These are phyloP conservation scores for Xanthoceras sorbifolium DNA, from an alignment of 345 rosid genomes.

Conservation along the genomic window DNA sequence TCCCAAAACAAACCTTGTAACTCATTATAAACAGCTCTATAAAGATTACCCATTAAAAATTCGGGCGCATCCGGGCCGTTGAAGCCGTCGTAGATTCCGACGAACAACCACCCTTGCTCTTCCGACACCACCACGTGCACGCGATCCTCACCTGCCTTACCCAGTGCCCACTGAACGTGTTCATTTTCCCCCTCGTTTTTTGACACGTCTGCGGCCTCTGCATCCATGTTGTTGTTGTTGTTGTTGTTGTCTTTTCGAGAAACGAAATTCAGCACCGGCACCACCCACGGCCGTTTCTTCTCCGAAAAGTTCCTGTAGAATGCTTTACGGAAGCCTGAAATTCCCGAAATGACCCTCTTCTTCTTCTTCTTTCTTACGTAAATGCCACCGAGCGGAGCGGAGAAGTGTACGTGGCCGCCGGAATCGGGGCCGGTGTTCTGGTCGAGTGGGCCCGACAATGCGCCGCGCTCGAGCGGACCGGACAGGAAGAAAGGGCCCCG, in stretches of 20 bases:
- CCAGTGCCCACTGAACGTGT: slow-evolving; percentile 93
- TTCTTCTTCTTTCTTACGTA: slow-evolving; percentile 61
- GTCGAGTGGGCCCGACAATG: slow-evolving; percentile 84
- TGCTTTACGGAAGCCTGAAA: slow-evolving; percentile 58
- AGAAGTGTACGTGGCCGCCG: slow-evolving; percentile 65
- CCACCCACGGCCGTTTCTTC: slow-evolving; percentile 93
- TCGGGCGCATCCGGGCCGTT: slow-evolving; percentile 98
- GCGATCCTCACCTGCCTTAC: slow-evolving; percentile 97
- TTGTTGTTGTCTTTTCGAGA: slow-evolving; percentile 53
- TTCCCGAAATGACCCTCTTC: slow-evolving; percentile 59
- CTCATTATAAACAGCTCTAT: slow-evolving; percentile 84
- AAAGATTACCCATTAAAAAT: slow-evolving; percentile 95
- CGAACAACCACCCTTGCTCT: slow-evolving; percentile 97
- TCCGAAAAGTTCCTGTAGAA: slow-evolving; percentile 64
- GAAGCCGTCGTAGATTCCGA: slow-evolving; percentile 96
- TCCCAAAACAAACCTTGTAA: slow-evolving; percentile 95
- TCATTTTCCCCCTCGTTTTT: slow-evolving; percentile 34
- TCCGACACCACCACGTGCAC: slow-evolving; percentile 96
- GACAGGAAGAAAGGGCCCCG: slow-evolving; percentile 76
- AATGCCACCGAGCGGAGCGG: slow-evolving; percentile 82
- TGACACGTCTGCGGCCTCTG: slow-evolving; percentile 3
- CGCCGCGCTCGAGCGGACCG: slow-evolving; percentile 87
- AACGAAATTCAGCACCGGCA: slow-evolving; percentile 85
- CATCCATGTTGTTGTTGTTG: slow-evolving; percentile 11
- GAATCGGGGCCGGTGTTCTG: slow-evolving; percentile 41